Evolutionary conservation across 441 rosid species (phyloP), one percentile per base, ranked within the genome.

Genomic region (Mallotus repandus): DNA sequence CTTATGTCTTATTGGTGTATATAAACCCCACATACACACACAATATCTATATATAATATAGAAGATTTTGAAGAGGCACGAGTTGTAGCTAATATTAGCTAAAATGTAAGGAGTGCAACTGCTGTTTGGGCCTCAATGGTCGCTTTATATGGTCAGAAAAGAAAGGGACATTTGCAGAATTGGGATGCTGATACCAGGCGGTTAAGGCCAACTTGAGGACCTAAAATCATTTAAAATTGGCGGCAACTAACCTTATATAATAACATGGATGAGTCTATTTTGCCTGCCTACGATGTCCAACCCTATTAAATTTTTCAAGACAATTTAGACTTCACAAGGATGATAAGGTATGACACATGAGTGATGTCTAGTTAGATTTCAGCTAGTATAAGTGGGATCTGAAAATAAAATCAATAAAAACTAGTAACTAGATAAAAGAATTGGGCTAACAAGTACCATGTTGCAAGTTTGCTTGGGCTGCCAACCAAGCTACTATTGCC

Each of bases 121-220:
- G 70, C 12, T 21, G 22, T 64, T 53, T 43, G 71, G 74, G 69
- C 73, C 78, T 71, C 66, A 46, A 65, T 19, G 50, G 81, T 64
- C 77, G 71, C 69, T 72, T 63, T 54, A 25, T 35, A 18, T 8
- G 19, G 70, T 66, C 68, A 54, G 75, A 55, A 63, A 41, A 22
- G 77, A 78, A 76, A 81, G 65, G 71, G 81, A 78, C 79, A 53
- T 4, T 13, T 14, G 50, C 32, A 52, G 22, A 46, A 15, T 16
- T 43, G 46, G 58, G 22, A 8, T 54, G 22, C 18, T n/a, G 14
- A 16, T 54, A 9, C 58, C 58, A 54, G 22, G 58, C 58, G 58
- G 49, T 13, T 54, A 9, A 9, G 9, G 22, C 58, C 58, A 54
- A 18, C 4, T 54, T 54, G 58, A 54, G 22, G 58, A 54, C 58